phyloP scores from a whole-genome alignment of 345 rosid species.

The Camelina hispida region DNA sequence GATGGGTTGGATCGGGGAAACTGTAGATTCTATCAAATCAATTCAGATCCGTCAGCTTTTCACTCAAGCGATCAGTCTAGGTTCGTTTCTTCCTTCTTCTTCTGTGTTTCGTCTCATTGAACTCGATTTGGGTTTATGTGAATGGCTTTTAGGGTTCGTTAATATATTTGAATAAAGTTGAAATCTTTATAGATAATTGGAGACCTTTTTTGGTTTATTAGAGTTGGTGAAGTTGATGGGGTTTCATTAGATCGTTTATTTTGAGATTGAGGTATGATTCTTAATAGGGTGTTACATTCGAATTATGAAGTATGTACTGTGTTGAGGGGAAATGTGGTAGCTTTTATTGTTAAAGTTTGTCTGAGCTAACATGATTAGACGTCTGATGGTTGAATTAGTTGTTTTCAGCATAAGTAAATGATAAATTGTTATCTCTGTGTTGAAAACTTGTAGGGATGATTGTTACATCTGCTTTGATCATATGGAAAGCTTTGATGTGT shows the following conservation, averaged over 20 bases:
- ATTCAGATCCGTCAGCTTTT: conserved; percentile 56
- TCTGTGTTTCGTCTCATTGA: conserved; percentile 19
- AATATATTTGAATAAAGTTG: not conserved
- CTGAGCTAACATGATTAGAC: not conserved
- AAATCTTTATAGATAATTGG: not conserved
- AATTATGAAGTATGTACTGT: not conserved
- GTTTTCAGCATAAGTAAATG: not conserved
- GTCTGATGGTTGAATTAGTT: conserved; percentile 3
- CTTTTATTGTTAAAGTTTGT: conserved; percentile 1
- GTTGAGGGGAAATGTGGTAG: conserved; percentile 12
- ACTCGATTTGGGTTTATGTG: conserved; percentile 15
- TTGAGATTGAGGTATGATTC: not conserved
- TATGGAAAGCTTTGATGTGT: conserved; percentile 80
- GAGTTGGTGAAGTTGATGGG: conserved; percentile 27
- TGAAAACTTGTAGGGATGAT: conserved; percentile 55
- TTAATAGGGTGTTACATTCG: not conserved
- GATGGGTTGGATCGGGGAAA: conserved; percentile 49
- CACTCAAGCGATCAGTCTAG: conserved; percentile 59
- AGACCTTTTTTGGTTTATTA: conserved; percentile 3
- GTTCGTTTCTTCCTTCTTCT: conserved; percentile 44
- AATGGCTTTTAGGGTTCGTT: conserved; percentile 9
- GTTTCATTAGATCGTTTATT: conserved; percentile 4
- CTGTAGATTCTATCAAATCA: conserved; percentile 53
- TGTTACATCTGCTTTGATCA: conserved; percentile 64
- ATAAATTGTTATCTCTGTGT: not conserved